Conservation (phyloP, 2,329 filamentous ascomycete genomes). For the Mycosphaerella sp. region DNA sequence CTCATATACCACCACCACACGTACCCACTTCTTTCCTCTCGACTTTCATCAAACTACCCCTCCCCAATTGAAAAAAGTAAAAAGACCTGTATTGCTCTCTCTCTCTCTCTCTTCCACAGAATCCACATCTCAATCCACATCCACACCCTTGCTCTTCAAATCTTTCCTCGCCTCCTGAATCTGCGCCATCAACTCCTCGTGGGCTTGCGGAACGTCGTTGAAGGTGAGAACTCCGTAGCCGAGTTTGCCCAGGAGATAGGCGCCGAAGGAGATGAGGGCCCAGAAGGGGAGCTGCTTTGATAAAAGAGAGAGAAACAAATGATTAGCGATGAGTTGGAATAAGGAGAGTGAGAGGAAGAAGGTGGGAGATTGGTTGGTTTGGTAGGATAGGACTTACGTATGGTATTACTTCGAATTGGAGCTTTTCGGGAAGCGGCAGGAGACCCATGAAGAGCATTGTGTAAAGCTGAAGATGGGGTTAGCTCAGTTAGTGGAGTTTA, state of each 20-base stretch:
- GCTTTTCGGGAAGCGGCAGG: slow-evolving; percentile 66
- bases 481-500: slow-evolving; percentile 21
- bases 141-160: slow-evolving; percentile 65
- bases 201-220: slow-evolving; percentile 88
- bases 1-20: too few species aligned
- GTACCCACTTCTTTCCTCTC: too few species aligned
- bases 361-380: not conserved
- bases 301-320: not conserved
- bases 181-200: slow-evolving; percentile 81
- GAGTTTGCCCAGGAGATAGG: slow-evolving; percentile 84
- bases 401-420: slow-evolving; percentile 82
- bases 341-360: not conserved
- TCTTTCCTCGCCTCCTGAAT: slow-evolving; percentile 71
- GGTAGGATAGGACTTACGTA: slow-evolving; percentile 56
- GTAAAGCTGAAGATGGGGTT: slow-evolving; percentile 61
- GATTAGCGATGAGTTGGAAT: not conserved
- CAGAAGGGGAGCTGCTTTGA: slow-evolving; percentile 78
- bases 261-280: slow-evolving; percentile 82
- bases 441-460: slow-evolving; percentile 78
- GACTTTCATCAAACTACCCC: too few species aligned
- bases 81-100: too few species aligned
- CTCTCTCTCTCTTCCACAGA: too few species aligned
- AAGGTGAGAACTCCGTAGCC: slow-evolving; percentile 92
- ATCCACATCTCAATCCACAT: slow-evolving; percentile 56
- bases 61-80: too few species aligned